These are phyloP conservation scores for Termitomyces sp. DNA, from an alignment of 768 basidiomycete genomes.

Conservation along the genomic window DNA sequence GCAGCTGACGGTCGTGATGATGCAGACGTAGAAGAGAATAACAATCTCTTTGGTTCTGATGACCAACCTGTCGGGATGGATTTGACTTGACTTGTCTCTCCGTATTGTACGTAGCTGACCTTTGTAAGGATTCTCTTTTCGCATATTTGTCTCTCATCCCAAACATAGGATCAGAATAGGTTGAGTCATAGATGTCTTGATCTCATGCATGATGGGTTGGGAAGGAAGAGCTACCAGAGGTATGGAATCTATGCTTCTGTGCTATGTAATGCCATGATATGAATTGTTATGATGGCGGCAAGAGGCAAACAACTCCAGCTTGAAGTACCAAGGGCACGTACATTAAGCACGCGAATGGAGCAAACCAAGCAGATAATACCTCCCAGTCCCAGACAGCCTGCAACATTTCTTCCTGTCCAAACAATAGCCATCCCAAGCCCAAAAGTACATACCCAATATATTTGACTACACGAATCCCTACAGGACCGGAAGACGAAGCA, in stretches of 20 bases:
- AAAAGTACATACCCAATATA: slow-evolving; percentile 40
- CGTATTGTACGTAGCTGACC: too few relatives aligned
- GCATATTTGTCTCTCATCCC: neutral
- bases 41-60: slow-evolving; percentile 46
- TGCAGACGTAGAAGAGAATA: slow-evolving; percentile 23
- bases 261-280: neutral
- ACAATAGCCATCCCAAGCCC: slow-evolving; percentile 55
- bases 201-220: neutral
- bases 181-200: neutral
- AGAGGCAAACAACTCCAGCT: slow-evolving; percentile 52
- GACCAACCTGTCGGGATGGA: slow-evolving; percentile 30
- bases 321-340: slow-evolving; percentile 74
- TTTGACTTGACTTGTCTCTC: slow-evolving; percentile 20
- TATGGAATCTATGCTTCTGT: neutral
- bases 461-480: slow-evolving; percentile 19
- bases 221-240: neutral
- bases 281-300: slow-evolving; percentile 21
- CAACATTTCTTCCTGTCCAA: slow-evolving; percentile 36
- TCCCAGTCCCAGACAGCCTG: slow-evolving; percentile 74
- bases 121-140: neutral
- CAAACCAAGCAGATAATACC: slow-evolving; percentile 75
- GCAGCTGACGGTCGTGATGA: slow-evolving; percentile 25
- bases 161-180: neutral
- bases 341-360: slow-evolving; percentile 76
- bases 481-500: slow-evolving; percentile 26